Evolutionary conservation across 805 yeast genomes (phyloP), one percentile per base, ranked within the genome.

Genomic region (Candida loeiensis): DNA sequence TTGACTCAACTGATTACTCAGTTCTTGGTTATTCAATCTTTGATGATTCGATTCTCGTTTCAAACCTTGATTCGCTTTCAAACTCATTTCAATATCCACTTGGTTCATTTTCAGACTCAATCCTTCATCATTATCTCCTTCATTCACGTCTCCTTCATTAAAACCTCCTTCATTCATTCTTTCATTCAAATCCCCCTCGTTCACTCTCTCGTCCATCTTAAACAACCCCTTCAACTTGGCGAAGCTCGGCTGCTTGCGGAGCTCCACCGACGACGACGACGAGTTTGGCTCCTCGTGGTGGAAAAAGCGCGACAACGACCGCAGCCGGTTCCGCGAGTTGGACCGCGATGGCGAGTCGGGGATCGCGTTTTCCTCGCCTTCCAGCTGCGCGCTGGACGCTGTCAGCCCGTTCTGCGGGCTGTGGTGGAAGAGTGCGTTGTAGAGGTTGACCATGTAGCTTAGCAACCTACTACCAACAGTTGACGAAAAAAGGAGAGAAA

Each of bases 191-290:
- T 27, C 31, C 17, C 16, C 11, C 13, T 27, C 31, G 17, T 27
- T 17, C 17, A 4, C 26, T 24, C 29, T 8, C 14, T 24, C 36
- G 16, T 7, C 31, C 27, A 36, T 43, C 20, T 54, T 56, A 49
- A 63, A 61, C 16, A 63, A 44, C 30, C 49, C 56, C 41, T 58
- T 58, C 25, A 64, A 49, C 40, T 56, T 62, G 19, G 49, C 47
- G 43, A 61, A 48, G 24, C 62, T 46, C n/a, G 55, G 51, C 34
- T 45, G 55, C 30, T 45, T 48, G 32, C 44, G 49, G 34, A 34
- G 31, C 16, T 47, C 47, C 40, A 39, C 22, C 4, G 40, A 30
- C n/a, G 40, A 22, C 21, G 30, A 24, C 17, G 40, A 30, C 11
- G 40, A 30, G 6, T 26, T 9, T 4, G 21, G 51, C n/a, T 55